Evolutionary conservation across 2,329 filamentous ascomycete genomes (phyloP), one percentile per base, ranked within the genome.

Genomic region (Helotiales sp.): DNA sequence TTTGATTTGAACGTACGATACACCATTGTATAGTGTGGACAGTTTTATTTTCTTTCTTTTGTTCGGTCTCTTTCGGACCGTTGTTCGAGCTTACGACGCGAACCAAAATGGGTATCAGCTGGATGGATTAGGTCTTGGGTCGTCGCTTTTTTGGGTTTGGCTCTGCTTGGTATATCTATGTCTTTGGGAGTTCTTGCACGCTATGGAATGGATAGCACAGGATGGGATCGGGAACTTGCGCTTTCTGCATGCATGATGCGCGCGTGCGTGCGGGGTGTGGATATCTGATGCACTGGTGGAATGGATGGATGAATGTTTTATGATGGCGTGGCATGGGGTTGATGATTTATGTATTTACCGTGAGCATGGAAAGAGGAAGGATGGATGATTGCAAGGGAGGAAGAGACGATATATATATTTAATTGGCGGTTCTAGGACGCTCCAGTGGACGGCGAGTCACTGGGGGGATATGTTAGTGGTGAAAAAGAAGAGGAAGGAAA

Each of bases 1-100:
- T 60, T 60, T 60, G 57, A 60, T 30, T 30, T 7, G 24, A 30
- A 61, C 20, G 30, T 6, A 50, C n/a, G 28, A 50, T 13, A 55
- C 10, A n/a, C n/a, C n/a, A n/a, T 20, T 50, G 59, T 50, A 50
- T 50, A 50, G 43, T 26, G 52, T 61, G 24, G 13, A 28, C 6
- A 32, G 7, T 24, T 26, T 26, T 52, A 0, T 28, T 50, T 30
- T 28, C 15, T 30, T 52, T 43, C 13, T 43, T 2, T 5, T 30
- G n/a, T n/a, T 7, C 1, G 24, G 15, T 52, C 22, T 52, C 24
- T 30, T 30, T 30, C 15, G 13, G 6, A n/a, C 49, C 6, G 24
- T 52, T 13, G 49, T 30, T 52, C 26, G 11, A 22, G 4, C 26
- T 30, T 26, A 7, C 49, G 26, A 52, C 17, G 49, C 49, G 49